A percentile compares a stretch with the other conserved stretches of the same genome.
phyloP scores from a whole-genome alignment of 768 basidiomycete genomes.

The Amanita polypyramis region DNA sequence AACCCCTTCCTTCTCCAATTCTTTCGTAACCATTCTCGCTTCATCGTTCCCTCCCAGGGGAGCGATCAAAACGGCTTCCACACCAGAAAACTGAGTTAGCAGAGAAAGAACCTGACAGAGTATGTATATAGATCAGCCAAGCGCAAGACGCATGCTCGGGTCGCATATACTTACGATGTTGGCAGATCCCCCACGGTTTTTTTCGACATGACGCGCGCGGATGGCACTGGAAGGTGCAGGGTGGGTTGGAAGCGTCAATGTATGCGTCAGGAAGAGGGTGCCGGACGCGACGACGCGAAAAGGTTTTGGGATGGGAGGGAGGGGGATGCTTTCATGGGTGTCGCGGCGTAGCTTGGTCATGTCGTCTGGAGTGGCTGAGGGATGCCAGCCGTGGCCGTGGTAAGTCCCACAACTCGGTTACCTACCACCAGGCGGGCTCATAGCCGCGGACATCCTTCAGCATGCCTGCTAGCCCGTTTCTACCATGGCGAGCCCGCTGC shows the following conservation, averaged over 20 bases:
- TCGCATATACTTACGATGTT: conserved; percentile 29
- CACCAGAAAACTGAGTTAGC: conserved; percentile 57
- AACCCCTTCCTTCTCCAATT: conserved; percentile 58
- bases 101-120: conserved; percentile 44
- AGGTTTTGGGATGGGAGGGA: conserved; percentile 23
- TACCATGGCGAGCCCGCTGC: not conserved
- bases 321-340: conserved; percentile 20
- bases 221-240: conserved; percentile 46
- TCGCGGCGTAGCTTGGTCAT: conserved; percentile 31
- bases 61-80: conserved; percentile 63
- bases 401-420: no score
- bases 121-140: conserved; percentile 5
- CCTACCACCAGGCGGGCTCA: no score
- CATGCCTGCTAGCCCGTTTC: not conserved
- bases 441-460: not conserved
- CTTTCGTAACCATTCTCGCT: conserved; percentile 47
- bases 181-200: conserved; percentile 63
- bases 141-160: not conserved
- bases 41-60: conserved; percentile 67
- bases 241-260: conserved; percentile 48
- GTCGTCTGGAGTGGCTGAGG: not conserved
- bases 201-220: conserved; percentile 64
- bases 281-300: conserved; percentile 72
- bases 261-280: conserved; percentile 72
- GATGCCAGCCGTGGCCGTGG: no score